A percentile compares a stretch with the other conserved stretches of the same genome.
These are phyloP conservation scores for Ilex paraguariensis DNA, from an alignment of 305 asterid species.

Conservation along the genomic window DNA sequence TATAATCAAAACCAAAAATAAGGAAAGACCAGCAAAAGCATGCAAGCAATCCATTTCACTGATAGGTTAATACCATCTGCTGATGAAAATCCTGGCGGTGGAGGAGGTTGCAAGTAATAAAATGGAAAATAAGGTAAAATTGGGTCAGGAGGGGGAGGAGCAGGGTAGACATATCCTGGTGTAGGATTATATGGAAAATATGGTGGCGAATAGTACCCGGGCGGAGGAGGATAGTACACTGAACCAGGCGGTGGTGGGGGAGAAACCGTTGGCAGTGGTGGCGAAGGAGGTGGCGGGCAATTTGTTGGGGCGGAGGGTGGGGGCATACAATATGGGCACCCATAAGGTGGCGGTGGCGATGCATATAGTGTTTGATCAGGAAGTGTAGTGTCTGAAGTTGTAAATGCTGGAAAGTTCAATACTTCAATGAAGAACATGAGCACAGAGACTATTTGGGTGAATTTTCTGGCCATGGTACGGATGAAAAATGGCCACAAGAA, in stretches of 20 bases:
- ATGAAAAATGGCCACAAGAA: neutral
- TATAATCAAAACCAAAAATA: neutral
- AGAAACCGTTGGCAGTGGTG: neutral
- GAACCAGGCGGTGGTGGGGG: conserved; percentile 7
- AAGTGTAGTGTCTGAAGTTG: neutral
- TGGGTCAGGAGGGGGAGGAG: conserved; percentile 37
- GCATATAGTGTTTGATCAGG: conserved; percentile 18
- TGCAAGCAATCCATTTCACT: neutral
- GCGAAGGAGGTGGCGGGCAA: conserved; percentile 1
- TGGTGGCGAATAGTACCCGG: neutral
- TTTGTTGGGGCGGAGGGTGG: conserved; percentile 18
- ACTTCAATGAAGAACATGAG: too few relatives aligned
- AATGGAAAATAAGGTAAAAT: conserved; percentile 31
- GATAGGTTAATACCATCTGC: neutral
- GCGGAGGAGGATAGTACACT: conserved; percentile 16
- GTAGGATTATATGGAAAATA: conserved; percentile 21
- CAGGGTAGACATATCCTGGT: conserved; percentile 7
- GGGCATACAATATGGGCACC: conserved; percentile 27
- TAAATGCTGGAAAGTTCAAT: conserved; percentile 1
- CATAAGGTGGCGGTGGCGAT: conserved; percentile 27
- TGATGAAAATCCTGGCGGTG: conserved; percentile 13
- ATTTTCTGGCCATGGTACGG: conserved; percentile 16
- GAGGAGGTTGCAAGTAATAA: conserved; percentile 28
- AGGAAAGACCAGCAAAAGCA: neutral
- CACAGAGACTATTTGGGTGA: conserved; percentile 1